A percentile compares a stretch with the other conserved stretches of the same genome.
Evolutionary conservation across 305 asterid species (phyloP).

Genomic region (Solanum hybrid): DNA sequence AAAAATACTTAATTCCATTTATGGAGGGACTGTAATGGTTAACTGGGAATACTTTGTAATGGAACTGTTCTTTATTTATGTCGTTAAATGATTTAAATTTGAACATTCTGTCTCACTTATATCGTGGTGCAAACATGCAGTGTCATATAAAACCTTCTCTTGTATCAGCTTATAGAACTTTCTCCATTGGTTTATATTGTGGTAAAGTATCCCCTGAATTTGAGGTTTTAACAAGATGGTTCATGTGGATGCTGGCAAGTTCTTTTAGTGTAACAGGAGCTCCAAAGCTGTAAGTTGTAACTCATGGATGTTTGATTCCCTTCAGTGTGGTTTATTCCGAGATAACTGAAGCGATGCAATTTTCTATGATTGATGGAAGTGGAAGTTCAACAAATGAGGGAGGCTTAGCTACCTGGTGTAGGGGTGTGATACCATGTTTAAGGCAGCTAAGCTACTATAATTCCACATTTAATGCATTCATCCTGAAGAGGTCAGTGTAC

Average conservation of each 20-base stretch:
- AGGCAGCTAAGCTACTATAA: constrained; percentile 28
- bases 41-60: background rate
- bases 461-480: constrained; percentile 6
- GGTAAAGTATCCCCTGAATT: background rate
- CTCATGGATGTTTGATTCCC: background rate
- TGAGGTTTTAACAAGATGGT: background rate
- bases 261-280: background rate
- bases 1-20: background rate
- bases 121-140: background rate
- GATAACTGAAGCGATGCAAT: constrained; percentile 73
- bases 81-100: background rate
- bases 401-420: constrained; percentile 28
- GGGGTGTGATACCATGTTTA: background rate
- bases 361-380: constrained; percentile 38
- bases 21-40: background rate
- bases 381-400: constrained; percentile 42
- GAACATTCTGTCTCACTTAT: background rate
- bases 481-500: constrained; percentile 51
- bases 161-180: background rate
- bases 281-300: background rate
- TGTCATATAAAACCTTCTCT: background rate
- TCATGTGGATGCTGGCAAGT: background rate
- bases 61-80: background rate
- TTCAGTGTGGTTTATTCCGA: constrained; percentile 67
- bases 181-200: background rate